Conservation (phyloP, 495 filamentous ascomycete species). For the Umbilicaria muhlenbergii region DNA sequence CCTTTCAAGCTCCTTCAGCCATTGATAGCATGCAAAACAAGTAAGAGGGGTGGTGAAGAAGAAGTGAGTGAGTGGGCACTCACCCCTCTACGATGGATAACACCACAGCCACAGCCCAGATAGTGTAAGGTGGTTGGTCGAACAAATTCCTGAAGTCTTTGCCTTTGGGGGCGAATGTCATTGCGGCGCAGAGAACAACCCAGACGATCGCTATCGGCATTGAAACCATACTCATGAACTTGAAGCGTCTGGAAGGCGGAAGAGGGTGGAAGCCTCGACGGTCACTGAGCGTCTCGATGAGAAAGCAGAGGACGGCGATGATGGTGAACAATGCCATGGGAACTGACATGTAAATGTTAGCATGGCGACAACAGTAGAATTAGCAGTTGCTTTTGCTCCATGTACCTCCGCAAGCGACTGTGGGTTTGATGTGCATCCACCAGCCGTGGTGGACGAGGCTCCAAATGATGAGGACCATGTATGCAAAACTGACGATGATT, state of each 20-base stretch:
- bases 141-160: slow-evolving; percentile 9
- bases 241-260: neutral
- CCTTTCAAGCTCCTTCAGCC: no score
- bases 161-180: slow-evolving; percentile 6
- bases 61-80: neutral
- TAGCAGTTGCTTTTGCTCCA: no score
- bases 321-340: neutral
- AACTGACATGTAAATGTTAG: neutral
- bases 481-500: neutral
- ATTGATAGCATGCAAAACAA: no score
- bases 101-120: slow-evolving; percentile 4
- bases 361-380: neutral
- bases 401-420: no score
- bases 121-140: slow-evolving; percentile 6
- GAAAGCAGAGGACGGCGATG: neutral
- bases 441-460: slow-evolving; percentile 4
- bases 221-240: neutral
- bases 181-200: slow-evolving; percentile 1
- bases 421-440: no score
- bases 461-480: slow-evolving; percentile 5
- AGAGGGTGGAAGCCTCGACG: neutral
- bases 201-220: neutral
- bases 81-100: slow-evolving; percentile 5
- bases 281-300: neutral
- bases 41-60: no score